Percentiles rank a stretch among this genome's conserved stretches.
These are phyloP conservation scores for Colletotrichum liaoningense DNA, from an alignment of 2,329 filamentous ascomycete genomes.

Conservation along the genomic window DNA sequence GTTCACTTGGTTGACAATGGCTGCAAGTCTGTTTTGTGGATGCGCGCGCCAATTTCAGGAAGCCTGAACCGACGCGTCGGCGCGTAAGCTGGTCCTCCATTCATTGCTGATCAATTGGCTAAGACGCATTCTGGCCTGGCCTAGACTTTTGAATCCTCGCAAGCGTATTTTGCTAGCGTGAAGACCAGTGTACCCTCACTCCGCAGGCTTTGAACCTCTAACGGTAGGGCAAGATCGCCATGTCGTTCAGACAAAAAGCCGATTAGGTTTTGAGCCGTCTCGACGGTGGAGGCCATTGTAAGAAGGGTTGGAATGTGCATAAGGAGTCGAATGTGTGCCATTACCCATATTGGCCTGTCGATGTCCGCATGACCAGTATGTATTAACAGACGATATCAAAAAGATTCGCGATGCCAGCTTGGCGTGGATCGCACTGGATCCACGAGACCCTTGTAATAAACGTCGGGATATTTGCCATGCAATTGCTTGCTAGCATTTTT, in stretches of 20 bases:
- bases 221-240: constrained; percentile 19
- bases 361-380: constrained; percentile 19
- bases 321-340: neutral
- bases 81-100: constrained; percentile 23
- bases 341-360: neutral
- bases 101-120: constrained; percentile 19
- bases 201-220: neutral
- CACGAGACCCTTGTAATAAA: constrained; percentile 30
- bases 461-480: constrained; percentile 31
- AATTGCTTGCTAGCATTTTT: constrained; percentile 7
- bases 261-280: constrained; percentile 17
- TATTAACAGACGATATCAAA: constrained; percentile 1
- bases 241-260: neutral
- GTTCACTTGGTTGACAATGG: neutral
- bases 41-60: constrained; percentile 24
- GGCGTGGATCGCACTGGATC: constrained; percentile 21
- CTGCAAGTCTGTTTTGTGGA: constrained; percentile 1
- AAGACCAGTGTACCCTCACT: neutral
- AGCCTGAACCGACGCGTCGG: constrained; percentile 16
- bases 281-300: neutral
- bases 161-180: constrained; percentile 2
- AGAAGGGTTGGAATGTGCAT: neutral
- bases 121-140: constrained; percentile 22
- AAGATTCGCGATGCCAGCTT: constrained; percentile 28
- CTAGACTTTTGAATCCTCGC: constrained; percentile 12